Evolutionary conservation across 1,284 basidiomycete genomes (phyloP).

Genomic region (Wolfiporia cocos): DNA sequence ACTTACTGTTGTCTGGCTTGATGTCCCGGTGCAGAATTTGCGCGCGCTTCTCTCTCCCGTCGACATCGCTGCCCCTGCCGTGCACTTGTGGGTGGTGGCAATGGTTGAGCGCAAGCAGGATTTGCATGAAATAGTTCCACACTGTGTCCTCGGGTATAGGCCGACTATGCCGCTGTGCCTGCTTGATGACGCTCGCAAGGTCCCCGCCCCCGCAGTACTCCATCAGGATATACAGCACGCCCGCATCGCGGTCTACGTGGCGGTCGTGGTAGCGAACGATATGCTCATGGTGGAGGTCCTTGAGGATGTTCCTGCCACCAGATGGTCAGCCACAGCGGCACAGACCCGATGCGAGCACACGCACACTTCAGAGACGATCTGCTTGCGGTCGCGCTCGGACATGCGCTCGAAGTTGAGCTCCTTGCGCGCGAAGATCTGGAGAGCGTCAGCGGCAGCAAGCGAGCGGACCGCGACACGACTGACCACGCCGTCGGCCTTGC

Average conservation of each 20-base stretch:
- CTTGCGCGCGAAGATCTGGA: conserved; percentile 83
- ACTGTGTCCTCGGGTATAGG: conserved; percentile 87
- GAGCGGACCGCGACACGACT: no score
- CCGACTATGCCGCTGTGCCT: conserved; percentile 59
- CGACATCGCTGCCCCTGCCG: conserved; percentile 36
- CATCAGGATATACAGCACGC: conserved; percentile 93
- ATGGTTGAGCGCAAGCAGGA: conserved; percentile 84
- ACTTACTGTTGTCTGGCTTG: conserved; percentile 93
- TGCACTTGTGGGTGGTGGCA: conserved; percentile 79
- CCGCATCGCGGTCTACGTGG: conserved; percentile 85
- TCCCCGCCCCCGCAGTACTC: conserved; percentile 96
- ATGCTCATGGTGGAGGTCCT: conserved; percentile 90
- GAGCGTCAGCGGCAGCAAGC: no score
- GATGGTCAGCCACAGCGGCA: not conserved
- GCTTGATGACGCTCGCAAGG: conserved; percentile 81
- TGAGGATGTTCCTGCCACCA: conserved; percentile 80
- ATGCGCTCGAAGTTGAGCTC: conserved; percentile 95
- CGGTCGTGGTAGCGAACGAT: conserved; percentile 94
- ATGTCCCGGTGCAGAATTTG: conserved; percentile 93
- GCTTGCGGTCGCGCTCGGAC: conserved; percentile 88
- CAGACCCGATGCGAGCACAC: conserved; percentile 25
- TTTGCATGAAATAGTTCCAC: conserved; percentile 94
- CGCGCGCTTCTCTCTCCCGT: conserved; percentile 46
- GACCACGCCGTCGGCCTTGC: conserved; percentile 82
- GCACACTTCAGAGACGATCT: conserved; percentile 97